Evolutionary conservation across 2,329 filamentous ascomycete genomes (phyloP).

Genomic region (Penicillium sp.): DNA sequence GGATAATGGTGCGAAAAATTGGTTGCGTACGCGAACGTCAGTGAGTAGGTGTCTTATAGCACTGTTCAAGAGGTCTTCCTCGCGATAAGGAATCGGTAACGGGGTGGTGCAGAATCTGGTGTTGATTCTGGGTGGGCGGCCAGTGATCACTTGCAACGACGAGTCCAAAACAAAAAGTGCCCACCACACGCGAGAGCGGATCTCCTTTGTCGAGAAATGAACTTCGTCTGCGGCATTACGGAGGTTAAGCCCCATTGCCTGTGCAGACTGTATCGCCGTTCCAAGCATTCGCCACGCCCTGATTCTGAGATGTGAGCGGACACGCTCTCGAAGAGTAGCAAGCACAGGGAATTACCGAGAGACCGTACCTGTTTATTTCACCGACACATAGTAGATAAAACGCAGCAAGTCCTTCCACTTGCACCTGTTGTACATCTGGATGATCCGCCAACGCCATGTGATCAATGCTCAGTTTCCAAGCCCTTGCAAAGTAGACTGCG

Average conservation of each 20-base stretch:
- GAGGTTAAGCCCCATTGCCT: neutral
- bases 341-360: neutral
- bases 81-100: neutral
- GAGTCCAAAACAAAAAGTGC: neutral
- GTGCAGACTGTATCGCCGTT: neutral
- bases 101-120: neutral
- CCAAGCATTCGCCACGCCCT: neutral
- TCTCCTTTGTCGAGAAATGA: neutral
- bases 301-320: neutral
- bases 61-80: neutral
- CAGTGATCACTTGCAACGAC: neutral
- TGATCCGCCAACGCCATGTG: slow-evolving; percentile 39
- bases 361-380: slow-evolving; percentile 44
- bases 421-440: slow-evolving; percentile 47
- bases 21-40: neutral
- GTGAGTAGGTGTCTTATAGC: too few species aligned
- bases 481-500: slow-evolving; percentile 44
- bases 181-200: too few species aligned
- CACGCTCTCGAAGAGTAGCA: neutral
- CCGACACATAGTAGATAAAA: slow-evolving; percentile 44
- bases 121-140: neutral
- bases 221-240: neutral
- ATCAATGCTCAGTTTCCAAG: slow-evolving; percentile 42
- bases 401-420: slow-evolving; percentile 43
- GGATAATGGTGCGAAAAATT: neutral